phyloP scores from a whole-genome alignment of 2,329 filamentous ascomycete species.

The Pseudogymnoascus sp. region DNA sequence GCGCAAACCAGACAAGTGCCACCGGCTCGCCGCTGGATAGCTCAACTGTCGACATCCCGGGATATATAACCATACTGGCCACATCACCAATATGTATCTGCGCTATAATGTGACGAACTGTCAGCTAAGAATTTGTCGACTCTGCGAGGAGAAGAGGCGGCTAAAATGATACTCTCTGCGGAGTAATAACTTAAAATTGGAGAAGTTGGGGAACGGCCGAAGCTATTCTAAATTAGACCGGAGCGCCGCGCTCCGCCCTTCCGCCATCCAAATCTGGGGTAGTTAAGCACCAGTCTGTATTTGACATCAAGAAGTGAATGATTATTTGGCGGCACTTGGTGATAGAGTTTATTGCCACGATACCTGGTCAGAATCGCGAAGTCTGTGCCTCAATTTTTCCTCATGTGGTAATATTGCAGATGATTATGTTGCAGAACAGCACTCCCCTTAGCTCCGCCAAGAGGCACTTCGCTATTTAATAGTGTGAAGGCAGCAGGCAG shows the following conservation, averaged over 20 bases:
- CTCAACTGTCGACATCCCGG: not conserved
- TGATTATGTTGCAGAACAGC: too few species aligned
- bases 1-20: not conserved
- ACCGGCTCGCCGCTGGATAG: not conserved
- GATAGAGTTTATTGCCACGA: not conserved
- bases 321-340: not conserved
- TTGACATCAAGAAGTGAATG: not conserved
- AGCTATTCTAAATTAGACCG: not conserved
- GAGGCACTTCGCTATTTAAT: not conserved
- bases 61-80: too few species aligned
- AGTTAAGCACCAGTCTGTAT: not conserved
- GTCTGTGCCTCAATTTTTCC: too few species aligned
- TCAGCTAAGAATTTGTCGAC: not conserved
- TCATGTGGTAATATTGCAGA: too few species aligned
- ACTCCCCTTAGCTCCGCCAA: not conserved
- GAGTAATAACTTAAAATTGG: not conserved
- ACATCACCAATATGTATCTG: not conserved
- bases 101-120: not conserved
- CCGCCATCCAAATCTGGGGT: not conserved
- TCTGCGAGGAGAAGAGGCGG: not conserved
- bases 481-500: not conserved
- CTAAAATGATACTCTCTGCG: not conserved
- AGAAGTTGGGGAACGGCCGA: slow-evolving; percentile 4
- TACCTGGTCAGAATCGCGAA: not conserved
- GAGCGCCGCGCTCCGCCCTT: not conserved